A percentile compares a stretch with the other conserved stretches of the same genome.
These are phyloP conservation scores for Leishmania tropica DNA, from an alignment of 208 protist genomes.

Conservation along the genomic window DNA sequence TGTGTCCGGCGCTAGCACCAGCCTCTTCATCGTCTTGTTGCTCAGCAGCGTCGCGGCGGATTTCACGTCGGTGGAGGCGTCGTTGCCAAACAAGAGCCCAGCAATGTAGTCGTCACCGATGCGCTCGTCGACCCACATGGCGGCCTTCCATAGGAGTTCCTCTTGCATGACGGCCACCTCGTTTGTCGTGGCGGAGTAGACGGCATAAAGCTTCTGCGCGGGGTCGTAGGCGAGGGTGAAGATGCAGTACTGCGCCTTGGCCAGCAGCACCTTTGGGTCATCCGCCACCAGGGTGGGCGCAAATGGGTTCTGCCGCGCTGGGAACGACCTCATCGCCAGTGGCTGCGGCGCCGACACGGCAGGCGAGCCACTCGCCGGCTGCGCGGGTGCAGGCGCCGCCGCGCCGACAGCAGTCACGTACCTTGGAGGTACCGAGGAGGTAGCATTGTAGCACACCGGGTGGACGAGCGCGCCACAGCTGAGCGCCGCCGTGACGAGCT, in stretches of 20 bases:
- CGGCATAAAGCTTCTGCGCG: slow-evolving; percentile 38
- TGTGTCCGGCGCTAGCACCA: slow-evolving; percentile 72
- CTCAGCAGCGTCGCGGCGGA: slow-evolving; percentile 40
- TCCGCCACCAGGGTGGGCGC: slow-evolving; percentile 28
- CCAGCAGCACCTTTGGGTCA: slow-evolving; percentile 68
- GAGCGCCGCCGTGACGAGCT: background rate
- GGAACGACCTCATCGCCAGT: slow-evolving; percentile 22
- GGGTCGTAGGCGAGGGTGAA: slow-evolving; percentile 70
- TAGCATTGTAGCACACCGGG: slow-evolving; percentile 12
- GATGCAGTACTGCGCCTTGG: slow-evolving; percentile 83
- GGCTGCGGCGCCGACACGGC: slow-evolving; percentile 1
- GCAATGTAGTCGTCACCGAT: slow-evolving; percentile 87
- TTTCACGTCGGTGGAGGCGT: slow-evolving; percentile 49
- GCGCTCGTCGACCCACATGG: slow-evolving; percentile 85
- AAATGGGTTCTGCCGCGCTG: slow-evolving; percentile 67
- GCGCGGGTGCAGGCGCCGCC: slow-evolving; percentile 3
- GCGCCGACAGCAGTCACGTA: slow-evolving; percentile 4
- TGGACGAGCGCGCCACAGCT: background rate
- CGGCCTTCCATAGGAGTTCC: slow-evolving; percentile 72
- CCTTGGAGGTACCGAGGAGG: slow-evolving; percentile 4
- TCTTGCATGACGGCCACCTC: slow-evolving; percentile 58
- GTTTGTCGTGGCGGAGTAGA: slow-evolving; percentile 85
- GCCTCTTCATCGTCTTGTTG: slow-evolving; percentile 67
- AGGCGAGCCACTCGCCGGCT: background rate
- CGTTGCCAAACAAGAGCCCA: slow-evolving; percentile 74